Evolutionary conservation across 257 asterid genomes (phyloP), one percentile per base, ranked within the genome.

Genomic region (Cruciata laevipes): DNA sequence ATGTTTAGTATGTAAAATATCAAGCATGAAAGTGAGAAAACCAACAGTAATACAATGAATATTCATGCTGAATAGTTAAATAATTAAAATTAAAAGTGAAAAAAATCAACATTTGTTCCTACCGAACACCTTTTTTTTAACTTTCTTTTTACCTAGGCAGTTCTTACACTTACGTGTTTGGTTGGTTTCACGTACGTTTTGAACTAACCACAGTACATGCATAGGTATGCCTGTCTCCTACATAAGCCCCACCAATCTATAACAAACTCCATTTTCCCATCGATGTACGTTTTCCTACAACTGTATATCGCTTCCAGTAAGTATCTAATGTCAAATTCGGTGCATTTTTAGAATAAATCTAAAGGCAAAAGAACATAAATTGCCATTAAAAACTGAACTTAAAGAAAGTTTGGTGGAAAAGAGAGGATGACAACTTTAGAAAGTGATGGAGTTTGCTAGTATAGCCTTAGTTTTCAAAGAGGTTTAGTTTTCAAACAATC

Each of bases 331-430:
- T n/a, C n/a, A n/a, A n/a, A n/a, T n/a, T n/a, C n/a, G n/a, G n/a
- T n/a, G n/a, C n/a, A 40, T 40, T 40, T 11, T 2, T 40, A 40
- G 47, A 38, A 38, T 38, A 33, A 33, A 38, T 38, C 47, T 33
- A 2, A 14, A 14, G 53, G 20, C 2, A 47, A 44, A 47, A 3
- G 20, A 13, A 13, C 53, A 47, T 3, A 47, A 16, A 47, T 40
- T 40, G 49, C 17, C 14, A 40, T 1, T 1, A 38, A 38, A 38
- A 10, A 0, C 16, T 13, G 53, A 47, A 47, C 55, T 47, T 53
- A 18, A 64, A 37, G 71, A 72, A 72, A 72, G 57, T 40, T 12
- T 56, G 40, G 40, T 66, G 60, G 35, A 63, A 16, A 63, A 37
- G 37, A 18, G 63, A 38, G 55, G 55, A 47, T 47, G 55, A 5